Conservation (phyloP, 2,329 filamentous ascomycete species). For the Apiospora hydei region DNA sequence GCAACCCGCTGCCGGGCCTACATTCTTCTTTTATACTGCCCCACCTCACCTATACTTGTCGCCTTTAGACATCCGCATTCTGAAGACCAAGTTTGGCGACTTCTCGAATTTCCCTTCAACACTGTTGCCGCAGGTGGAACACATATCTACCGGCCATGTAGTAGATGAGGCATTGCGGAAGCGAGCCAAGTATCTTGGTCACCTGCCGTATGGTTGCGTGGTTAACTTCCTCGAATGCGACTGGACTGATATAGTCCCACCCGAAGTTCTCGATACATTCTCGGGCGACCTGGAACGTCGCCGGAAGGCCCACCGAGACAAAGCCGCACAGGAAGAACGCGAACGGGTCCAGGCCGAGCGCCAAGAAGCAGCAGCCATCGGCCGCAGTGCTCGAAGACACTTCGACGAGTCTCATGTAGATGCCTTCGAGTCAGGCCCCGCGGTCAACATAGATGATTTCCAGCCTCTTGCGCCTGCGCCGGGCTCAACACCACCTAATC, state of each 20-base stretch:
- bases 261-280: constrained; percentile 78
- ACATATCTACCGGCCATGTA: constrained; percentile 86
- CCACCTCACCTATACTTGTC: constrained; percentile 89
- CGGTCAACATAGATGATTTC: constrained; percentile 68
- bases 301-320: constrained; percentile 80
- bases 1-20: constrained; percentile 48
- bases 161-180: constrained; percentile 86
- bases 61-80: constrained; percentile 87
- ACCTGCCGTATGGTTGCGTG: constrained; percentile 89
- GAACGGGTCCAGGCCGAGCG: constrained; percentile 84
- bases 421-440: constrained; percentile 46
- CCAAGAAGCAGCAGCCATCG: constrained; percentile 74
- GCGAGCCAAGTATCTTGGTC: constrained; percentile 84
- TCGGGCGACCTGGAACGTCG: constrained; percentile 77
- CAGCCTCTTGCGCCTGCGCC: constrained; percentile 63
- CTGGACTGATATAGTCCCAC: constrained; percentile 87
- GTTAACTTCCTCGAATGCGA: constrained; percentile 93
- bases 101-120: constrained; percentile 86
- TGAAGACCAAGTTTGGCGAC: constrained; percentile 86
- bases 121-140: constrained; percentile 85
- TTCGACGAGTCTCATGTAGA: constrained; percentile 49
- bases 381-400: constrained; percentile 54
- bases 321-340: constrained; percentile 85
- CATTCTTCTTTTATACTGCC: constrained; percentile 89
- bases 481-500: constrained; percentile 62